These are phyloP conservation scores for Citrus cavaleriei DNA, from an alignment of 345 rosid genomes.

Conservation along the genomic window DNA sequence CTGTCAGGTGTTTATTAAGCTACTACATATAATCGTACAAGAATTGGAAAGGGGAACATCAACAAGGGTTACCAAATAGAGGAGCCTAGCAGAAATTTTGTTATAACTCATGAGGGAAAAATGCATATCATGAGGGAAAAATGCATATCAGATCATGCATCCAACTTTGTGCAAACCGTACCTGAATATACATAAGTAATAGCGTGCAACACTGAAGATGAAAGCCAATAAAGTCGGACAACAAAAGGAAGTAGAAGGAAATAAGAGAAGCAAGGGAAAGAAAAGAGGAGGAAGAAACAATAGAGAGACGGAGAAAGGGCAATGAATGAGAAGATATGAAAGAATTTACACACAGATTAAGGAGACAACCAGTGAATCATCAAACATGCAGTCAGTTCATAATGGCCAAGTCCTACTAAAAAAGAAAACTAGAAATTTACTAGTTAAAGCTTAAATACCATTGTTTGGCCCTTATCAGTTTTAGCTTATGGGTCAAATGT, in stretches of 20 bases:
- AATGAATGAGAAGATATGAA: background rate
- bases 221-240: background rate
- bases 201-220: background rate
- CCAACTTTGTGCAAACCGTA: background rate
- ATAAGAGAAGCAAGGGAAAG: background rate
- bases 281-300: background rate
- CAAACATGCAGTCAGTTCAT: background rate
- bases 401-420: background rate
- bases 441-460: background rate
- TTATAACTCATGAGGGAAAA: background rate
- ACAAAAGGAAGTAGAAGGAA: background rate
- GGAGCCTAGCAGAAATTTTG: background rate
- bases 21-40: background rate
- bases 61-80: background rate
- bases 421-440: background rate
- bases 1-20: background rate
- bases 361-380: background rate
- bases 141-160: background rate
- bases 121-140: background rate
- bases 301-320: background rate
- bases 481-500: background rate
- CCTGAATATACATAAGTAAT: background rate
- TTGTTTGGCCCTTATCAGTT: background rate
- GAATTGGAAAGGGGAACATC: background rate
- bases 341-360: background rate